phyloP scores from a whole-genome alignment of 768 basidiomycete species.

The Serpula lacrymans region DNA sequence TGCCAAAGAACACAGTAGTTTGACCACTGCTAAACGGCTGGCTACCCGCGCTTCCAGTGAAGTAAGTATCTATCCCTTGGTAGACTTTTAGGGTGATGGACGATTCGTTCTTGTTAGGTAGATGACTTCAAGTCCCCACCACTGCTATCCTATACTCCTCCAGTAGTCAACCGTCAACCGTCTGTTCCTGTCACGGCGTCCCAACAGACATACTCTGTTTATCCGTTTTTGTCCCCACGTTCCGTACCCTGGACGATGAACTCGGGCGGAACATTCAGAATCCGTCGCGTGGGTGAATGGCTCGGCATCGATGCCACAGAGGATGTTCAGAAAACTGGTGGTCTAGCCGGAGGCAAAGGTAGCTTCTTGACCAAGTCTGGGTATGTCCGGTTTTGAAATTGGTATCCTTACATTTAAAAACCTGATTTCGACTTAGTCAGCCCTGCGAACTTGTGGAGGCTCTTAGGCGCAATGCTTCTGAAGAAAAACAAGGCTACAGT shows the following conservation, averaged over 20 bases:
- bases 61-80: slow-evolving; percentile 31
- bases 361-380: slow-evolving; percentile 30
- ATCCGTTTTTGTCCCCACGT: slow-evolving; percentile 57
- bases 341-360: slow-evolving; percentile 33
- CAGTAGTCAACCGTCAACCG: slow-evolving; percentile 18
- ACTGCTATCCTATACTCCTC: slow-evolving; percentile 30
- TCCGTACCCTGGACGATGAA: slow-evolving; percentile 47
- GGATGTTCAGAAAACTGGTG: slow-evolving; percentile 33
- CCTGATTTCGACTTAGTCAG: background rate
- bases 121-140: slow-evolving; percentile 8
- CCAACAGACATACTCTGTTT: slow-evolving; percentile 53
- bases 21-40: slow-evolving; percentile 48
- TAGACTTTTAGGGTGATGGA: background rate
- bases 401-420: background rate
- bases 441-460: slow-evolving; percentile 7
- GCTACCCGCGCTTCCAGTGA: slow-evolving; percentile 49
- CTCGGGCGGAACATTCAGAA: slow-evolving; percentile 47
- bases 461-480: background rate
- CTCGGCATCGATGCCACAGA: slow-evolving; percentile 36
- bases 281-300: slow-evolving; percentile 64
- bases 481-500: slow-evolving; percentile 1
- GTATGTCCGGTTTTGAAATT: slow-evolving; percentile 25
- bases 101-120: background rate
- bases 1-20: slow-evolving; percentile 40
- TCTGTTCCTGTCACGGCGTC: slow-evolving; percentile 25